phyloP scores from a whole-genome alignment of 495 filamentous ascomycete species.

The Neurospora sp. region DNA sequence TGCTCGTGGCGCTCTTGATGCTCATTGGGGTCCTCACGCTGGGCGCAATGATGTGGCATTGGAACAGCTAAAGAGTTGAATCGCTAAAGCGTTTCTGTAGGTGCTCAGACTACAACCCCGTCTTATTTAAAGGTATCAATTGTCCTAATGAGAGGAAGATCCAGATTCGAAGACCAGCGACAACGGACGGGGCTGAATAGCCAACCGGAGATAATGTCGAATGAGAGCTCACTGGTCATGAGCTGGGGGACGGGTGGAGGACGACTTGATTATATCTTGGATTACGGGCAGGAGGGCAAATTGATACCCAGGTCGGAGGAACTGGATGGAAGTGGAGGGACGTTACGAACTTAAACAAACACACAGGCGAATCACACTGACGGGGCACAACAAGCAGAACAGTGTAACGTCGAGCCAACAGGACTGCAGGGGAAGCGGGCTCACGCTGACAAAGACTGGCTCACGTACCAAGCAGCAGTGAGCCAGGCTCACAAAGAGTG shows the following conservation, averaged over 20 bases:
- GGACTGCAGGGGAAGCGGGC: background rate
- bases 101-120: background rate
- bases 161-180: background rate
- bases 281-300: no score
- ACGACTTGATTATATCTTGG: background rate
- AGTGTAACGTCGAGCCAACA: no score
- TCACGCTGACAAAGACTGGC: no score
- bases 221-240: background rate
- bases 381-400: no score
- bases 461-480: no score
- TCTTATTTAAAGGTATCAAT: rapidly evolving
- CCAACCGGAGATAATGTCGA: background rate
- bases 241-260: background rate
- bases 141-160: background rate
- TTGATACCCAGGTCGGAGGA: no score
- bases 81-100: background rate
- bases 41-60: constrained; percentile 1
- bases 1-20: constrained; percentile 1
- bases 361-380: no score
- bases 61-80: background rate
- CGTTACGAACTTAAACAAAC: no score
- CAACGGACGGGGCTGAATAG: background rate
- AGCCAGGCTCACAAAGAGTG: no score
- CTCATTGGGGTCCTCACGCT: background rate
- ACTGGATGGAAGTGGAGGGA: no score